Base-by-base conservation (phyloP, 208 protist species). In the Spongospora subterranea region DNA sequence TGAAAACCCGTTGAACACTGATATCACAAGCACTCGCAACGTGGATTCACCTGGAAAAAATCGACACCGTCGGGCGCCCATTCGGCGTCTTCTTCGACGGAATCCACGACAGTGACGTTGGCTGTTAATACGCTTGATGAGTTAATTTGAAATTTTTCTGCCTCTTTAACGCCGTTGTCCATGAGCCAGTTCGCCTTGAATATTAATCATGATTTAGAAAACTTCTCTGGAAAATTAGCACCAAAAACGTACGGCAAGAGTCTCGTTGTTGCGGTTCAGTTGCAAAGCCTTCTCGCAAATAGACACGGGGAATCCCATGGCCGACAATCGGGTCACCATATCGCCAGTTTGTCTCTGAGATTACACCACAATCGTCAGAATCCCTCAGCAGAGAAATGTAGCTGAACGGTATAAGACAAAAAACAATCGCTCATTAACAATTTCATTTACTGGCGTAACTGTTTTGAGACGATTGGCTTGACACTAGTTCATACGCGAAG, bases 291-390 rank as follows among this genome's bases (percentile, higher is more conserved):
- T 39, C n/a, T 82, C 71, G 40, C 71, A 82, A 43, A 82, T 43
- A 6, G 40, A 6, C 6, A 82, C n/a, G n/a, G 71, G 71, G n/a
- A 82, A 82, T 43, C 71, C 71, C 40, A 82, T 45, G 17, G 71
- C 6, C 17, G 71, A 82, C 6, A 82, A n/a, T 6, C 71, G 71
- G n/a, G 6, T 82, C 6, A 82, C 40, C 71, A 82, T 82, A 35
- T 82, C 71, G 35, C 71, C 71, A 39, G 71, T 82, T 43, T 82
- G 71, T 6, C 71, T 82, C 71, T 82, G n/a, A 40, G 13, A n/a
- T n/a, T 6, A 43, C 71, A 82, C 17, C n/a, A 29, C 6, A 60
- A 60, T 29, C 50, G 24, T 6, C 13, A 6, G 50, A 60, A 60
- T 6, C 50, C 24, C 50, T 6, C 6, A 29, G 24, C 50, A 60